Evolutionary conservation across 2,329 filamentous ascomycete species (phyloP).

Genomic region (Exophiala alcalophila): DNA sequence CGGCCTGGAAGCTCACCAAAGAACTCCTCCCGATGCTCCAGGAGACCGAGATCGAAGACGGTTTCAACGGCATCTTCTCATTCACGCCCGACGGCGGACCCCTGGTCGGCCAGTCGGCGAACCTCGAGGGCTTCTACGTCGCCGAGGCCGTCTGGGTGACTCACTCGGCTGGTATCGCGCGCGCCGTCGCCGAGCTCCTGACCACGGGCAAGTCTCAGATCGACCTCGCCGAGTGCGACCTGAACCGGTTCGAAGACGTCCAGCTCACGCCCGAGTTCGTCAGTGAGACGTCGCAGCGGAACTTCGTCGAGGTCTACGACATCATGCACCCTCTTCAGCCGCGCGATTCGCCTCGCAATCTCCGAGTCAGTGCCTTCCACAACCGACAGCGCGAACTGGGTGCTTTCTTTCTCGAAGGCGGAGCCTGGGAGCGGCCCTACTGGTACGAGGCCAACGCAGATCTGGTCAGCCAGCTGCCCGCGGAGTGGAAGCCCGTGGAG

Average conservation of each 20-base stretch:
- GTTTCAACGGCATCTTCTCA: conserved; percentile 65
- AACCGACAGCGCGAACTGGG: conserved; percentile 51
- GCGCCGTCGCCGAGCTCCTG: conserved; percentile 58
- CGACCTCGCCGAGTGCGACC: conserved; percentile 58
- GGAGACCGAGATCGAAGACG: conserved; percentile 54
- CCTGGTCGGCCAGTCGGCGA: conserved; percentile 57
- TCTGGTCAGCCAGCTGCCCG: conserved; percentile 52
- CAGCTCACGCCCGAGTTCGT: conserved; percentile 57
- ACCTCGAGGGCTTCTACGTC: conserved; percentile 60
- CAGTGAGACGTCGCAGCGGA: conserved; percentile 57
- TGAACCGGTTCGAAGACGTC: conserved; percentile 60
- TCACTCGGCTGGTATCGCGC: conserved; percentile 62
- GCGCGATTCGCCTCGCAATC: conserved; percentile 55
- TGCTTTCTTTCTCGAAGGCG: conserved; percentile 58
- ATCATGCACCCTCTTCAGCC: conserved; percentile 62
- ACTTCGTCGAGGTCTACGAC: conserved; percentile 64
- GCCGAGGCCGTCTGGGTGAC: conserved; percentile 67
- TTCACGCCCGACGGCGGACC: conserved; percentile 64
- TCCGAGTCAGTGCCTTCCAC: conserved; percentile 60
- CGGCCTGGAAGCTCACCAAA: conserved; percentile 58
- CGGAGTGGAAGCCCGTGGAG: conserved; percentile 53
- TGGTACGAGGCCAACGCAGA: conserved; percentile 59
- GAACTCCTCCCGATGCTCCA: conserved; percentile 54
- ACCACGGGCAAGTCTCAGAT: conserved; percentile 56
- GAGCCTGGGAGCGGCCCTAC: conserved; percentile 59